These are phyloP conservation scores for Cochlearia excelsa DNA, from an alignment of 345 rosid genomes.

Conservation along the genomic window DNA sequence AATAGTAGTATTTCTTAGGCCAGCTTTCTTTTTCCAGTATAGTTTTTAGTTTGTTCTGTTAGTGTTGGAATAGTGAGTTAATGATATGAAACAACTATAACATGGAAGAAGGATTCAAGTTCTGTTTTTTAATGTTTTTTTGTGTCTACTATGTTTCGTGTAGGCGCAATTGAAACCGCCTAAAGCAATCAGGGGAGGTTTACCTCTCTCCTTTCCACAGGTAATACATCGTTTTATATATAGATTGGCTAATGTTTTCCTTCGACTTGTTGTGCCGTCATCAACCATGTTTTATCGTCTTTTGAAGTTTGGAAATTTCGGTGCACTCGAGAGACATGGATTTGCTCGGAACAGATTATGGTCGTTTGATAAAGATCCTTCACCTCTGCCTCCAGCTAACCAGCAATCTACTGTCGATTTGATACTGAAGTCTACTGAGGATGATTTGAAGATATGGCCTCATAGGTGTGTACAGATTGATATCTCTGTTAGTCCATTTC, in stretches of 20 bases:
- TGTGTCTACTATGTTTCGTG: constrained; percentile 17
- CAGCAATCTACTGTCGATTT: constrained; percentile 76
- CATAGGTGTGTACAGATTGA: constrained; percentile 46
- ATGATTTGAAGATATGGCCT: constrained; percentile 78
- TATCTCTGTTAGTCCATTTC: constrained; percentile 5
- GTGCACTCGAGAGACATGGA: constrained; percentile 83
- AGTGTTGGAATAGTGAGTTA: too few relatives aligned
- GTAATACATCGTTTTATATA: constrained; percentile 33
- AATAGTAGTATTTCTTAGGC: too few relatives aligned
- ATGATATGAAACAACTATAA: too few relatives aligned
- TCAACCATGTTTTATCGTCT: not conserved
- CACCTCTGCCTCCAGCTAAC: constrained; percentile 68
- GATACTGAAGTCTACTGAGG: constrained; percentile 67
- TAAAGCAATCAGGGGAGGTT: constrained; percentile 84
- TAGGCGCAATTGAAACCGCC: constrained; percentile 73
- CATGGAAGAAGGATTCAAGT: too few relatives aligned
- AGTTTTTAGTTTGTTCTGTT: too few relatives aligned
- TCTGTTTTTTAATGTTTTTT: not conserved
- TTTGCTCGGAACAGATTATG: constrained; percentile 80
- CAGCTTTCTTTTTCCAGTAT: not conserved
- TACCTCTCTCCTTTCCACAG: constrained; percentile 92
- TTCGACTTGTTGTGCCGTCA: not conserved
- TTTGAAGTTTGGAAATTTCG: constrained; percentile 74
- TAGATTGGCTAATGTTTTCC: constrained; percentile 14
- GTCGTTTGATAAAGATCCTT: constrained; percentile 71